A percentile compares a stretch with the other conserved stretches of the same genome.
Conservation (phyloP, 805 yeast genomes). For the Candida boleticola region DNA sequence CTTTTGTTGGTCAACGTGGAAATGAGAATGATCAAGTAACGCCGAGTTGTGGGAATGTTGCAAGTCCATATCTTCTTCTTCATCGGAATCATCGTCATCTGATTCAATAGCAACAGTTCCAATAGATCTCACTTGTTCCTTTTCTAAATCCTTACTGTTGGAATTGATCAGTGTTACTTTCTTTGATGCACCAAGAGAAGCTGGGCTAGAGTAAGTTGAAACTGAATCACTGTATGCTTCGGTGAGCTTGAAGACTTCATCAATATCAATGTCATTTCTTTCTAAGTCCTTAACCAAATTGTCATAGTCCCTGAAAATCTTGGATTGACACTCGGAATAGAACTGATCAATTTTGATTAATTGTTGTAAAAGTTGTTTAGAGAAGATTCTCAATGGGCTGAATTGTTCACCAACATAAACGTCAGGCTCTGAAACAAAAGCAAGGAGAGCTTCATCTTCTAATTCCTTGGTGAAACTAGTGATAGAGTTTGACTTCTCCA, state of each 20-base stretch:
- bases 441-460: slow-evolving; percentile 16
- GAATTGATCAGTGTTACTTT: slow-evolving; percentile 8
- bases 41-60: slow-evolving; percentile 40
- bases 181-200: neutral
- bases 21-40: slow-evolving; percentile 47
- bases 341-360: slow-evolving; percentile 52
- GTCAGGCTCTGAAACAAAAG: slow-evolving; percentile 11
- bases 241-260: slow-evolving; percentile 24
- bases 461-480: slow-evolving; percentile 15
- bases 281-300: slow-evolving; percentile 48
- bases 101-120: slow-evolving; percentile 29
- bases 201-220: neutral
- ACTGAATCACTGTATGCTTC: slow-evolving; percentile 19
- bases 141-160: slow-evolving; percentile 19
- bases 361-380: slow-evolving; percentile 47
- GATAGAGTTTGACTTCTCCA: slow-evolving; percentile 10
- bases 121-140: slow-evolving; percentile 28
- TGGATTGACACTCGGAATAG: slow-evolving; percentile 45
- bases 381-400: slow-evolving; percentile 42
- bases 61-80: slow-evolving; percentile 27
- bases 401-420: slow-evolving; percentile 8
- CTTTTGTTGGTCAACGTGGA: slow-evolving; percentile 48
- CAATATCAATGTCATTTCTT: slow-evolving; percentile 23
- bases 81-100: slow-evolving; percentile 21
- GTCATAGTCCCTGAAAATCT: slow-evolving; percentile 45